Evolutionary conservation across 108 stramenopile species (phyloP).

Genomic region (Cyclotella kingstonii): DNA sequence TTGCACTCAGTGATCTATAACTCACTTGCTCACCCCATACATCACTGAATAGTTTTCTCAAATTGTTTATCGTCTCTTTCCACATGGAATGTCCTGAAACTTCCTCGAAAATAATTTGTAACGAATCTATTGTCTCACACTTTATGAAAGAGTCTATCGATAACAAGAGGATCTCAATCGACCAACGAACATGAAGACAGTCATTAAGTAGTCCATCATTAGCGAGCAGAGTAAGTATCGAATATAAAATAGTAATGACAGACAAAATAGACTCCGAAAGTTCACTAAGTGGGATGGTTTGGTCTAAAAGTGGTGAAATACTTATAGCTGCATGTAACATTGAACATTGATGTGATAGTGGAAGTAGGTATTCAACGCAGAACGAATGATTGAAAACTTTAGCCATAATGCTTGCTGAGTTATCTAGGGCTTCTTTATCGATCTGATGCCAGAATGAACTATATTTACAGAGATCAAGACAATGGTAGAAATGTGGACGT

Average conservation of each 20-base stretch:
- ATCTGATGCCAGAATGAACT: slow-evolving; percentile 36
- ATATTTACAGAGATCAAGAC: slow-evolving; percentile 29
- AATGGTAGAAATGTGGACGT: slow-evolving; percentile 19
- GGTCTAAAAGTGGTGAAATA: neutral
- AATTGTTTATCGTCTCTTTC: slow-evolving; percentile 9
- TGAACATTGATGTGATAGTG: slow-evolving; percentile 29
- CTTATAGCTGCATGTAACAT: slow-evolving; percentile 8
- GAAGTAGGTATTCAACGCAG: slow-evolving; percentile 19
- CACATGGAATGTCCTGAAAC: slow-evolving; percentile 14
- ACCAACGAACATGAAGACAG: slow-evolving; percentile 35
- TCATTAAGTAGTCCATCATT: slow-evolving; percentile 24
- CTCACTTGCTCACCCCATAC: slow-evolving; percentile 22
- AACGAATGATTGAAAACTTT: slow-evolving; percentile 30
- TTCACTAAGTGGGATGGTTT: neutral
- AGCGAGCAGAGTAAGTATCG: slow-evolving; percentile 22
- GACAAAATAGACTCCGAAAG: slow-evolving; percentile 5
- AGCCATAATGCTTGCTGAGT: slow-evolving; percentile 14
- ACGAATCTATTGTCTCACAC: slow-evolving; percentile 15
- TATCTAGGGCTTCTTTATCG: slow-evolving; percentile 8
- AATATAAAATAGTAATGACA: slow-evolving; percentile 26
- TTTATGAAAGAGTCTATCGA: slow-evolving; percentile 15
- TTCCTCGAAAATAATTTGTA: neutral
- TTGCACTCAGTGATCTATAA: neutral
- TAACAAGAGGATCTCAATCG: slow-evolving; percentile 24
- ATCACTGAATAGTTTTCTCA: slow-evolving; percentile 22